Evolutionary conservation across 139 green algal genomes (phyloP).

Genomic region (Picochlorum sp.): DNA sequence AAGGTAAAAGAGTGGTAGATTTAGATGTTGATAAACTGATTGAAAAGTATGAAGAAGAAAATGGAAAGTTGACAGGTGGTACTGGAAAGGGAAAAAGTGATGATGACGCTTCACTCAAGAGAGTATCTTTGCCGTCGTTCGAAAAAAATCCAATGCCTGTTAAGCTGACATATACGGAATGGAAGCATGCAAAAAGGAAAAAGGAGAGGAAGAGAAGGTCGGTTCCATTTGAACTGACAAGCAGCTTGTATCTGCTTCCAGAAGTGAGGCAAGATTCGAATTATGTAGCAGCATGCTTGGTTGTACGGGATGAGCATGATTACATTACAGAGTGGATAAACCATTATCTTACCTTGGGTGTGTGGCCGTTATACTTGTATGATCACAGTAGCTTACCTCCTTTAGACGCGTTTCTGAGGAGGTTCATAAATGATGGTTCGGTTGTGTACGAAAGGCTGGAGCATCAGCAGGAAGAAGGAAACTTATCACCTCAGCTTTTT

Average conservation of each 20-base stretch:
- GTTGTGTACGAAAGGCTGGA: conserved; percentile 18
- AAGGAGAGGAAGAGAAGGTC: background rate
- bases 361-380: background rate
- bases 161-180: background rate
- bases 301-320: conserved; percentile 15
- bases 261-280: background rate
- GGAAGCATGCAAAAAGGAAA: background rate
- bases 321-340: conserved; percentile 22
- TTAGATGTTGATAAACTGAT: too few species aligned
- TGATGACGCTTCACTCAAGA: background rate
- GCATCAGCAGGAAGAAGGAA: background rate
- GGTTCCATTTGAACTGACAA: background rate
- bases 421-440: conserved; percentile 1
- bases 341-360: conserved; percentile 11
- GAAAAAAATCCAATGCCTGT: background rate
- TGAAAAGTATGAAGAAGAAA: too few species aligned
- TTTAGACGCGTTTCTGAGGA: background rate
- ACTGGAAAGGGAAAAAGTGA: background rate
- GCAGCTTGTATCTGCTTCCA: background rate
- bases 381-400: conserved; percentile 19
- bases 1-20: too few species aligned
- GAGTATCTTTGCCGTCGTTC: background rate
- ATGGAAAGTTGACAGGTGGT: background rate
- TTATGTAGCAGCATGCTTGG: conserved; percentile 14
- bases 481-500: conserved; percentile 14